phyloP scores from a whole-genome alignment of 768 basidiomycete genomes.

The Rhodotorula toruloides region DNA sequence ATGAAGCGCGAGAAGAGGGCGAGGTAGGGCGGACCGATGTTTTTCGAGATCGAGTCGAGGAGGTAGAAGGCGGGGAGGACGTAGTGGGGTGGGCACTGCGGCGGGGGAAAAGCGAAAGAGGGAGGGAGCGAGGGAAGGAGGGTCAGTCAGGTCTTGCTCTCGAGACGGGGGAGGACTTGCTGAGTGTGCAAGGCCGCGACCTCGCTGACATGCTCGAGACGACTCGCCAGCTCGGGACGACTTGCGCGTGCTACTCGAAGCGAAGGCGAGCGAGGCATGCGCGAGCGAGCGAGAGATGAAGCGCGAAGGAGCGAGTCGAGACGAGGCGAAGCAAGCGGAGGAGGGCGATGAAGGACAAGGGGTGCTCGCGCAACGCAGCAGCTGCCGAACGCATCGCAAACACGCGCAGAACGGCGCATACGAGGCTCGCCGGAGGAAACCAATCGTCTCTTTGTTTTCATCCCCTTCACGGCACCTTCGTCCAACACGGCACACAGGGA shows the following conservation, averaged over 20 bases:
- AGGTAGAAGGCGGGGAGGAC: slow-evolving; percentile 92
- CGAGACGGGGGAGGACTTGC: background rate
- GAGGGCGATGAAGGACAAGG: background rate
- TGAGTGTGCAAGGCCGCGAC: background rate
- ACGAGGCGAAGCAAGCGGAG: background rate
- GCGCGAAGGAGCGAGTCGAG: background rate
- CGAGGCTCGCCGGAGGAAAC: too few species aligned
- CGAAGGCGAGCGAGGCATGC: too few species aligned
- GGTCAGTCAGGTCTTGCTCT: background rate
- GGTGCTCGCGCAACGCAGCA: too few species aligned
- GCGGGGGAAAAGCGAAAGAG: slow-evolving; percentile 11
- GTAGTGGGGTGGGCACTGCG: slow-evolving; percentile 78
- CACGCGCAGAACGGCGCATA: too few species aligned
- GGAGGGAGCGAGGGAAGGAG: background rate
- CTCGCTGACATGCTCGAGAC: too few species aligned
- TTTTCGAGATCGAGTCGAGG: slow-evolving; percentile 94
- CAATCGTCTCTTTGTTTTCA: too few species aligned
- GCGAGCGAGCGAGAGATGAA: too few species aligned
- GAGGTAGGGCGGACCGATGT: slow-evolving; percentile 88
- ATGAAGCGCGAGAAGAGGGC: slow-evolving; percentile 75
- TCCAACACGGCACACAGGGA: background rate
- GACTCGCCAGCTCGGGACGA: too few species aligned
- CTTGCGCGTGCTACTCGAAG: too few species aligned
- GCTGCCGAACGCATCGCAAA: too few species aligned
- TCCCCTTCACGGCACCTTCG: background rate